Conservation (phyloP, 257 asterid genomes). For the Salvia miltiorrhiza region DNA sequence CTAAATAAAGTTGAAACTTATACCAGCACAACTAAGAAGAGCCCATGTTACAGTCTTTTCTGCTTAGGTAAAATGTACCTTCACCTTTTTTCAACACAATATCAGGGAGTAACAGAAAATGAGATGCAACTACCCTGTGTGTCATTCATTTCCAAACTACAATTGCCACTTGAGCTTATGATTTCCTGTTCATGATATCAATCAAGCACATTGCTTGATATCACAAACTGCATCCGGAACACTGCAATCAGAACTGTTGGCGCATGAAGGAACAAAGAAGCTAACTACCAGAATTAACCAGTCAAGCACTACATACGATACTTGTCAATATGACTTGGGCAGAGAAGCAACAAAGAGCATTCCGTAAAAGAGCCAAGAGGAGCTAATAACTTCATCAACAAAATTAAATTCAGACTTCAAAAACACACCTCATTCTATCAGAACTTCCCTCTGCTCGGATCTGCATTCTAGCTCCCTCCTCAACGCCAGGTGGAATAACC, state of each 20-base stretch:
- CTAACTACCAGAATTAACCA: not conserved
- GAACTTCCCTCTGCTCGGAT: conserved; percentile 85
- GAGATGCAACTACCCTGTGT: not conserved
- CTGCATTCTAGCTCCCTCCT: conserved; percentile 78
- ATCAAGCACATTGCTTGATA: conserved; percentile 4
- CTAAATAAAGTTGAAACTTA: conserved; percentile 3
- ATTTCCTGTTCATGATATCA: conserved; percentile 1
- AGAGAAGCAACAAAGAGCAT: conserved; percentile 10
- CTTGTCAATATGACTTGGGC: not conserved
- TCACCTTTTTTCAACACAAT: conserved; percentile 3
- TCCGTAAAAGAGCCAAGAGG: not conserved
- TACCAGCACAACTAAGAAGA: not conserved
- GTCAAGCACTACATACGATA: conserved; percentile 1
- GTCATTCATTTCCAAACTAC: conserved; percentile 1
- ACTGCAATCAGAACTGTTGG: not conserved
- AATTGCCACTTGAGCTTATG: not conserved
- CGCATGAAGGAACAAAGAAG: not conserved
- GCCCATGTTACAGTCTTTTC: not conserved
- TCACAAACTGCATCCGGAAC: not conserved
- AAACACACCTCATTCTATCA: conserved; percentile 64
- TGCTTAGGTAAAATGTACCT: not conserved
- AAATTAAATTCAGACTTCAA: conserved; percentile 5
- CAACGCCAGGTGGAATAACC: conserved; percentile 80
- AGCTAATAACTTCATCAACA: conserved; percentile 11
- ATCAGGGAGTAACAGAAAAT: conserved; percentile 3